Base-by-base conservation (phyloP, 768 basidiomycete species). In the Pseudohyphozyma bogoriensis region DNA sequence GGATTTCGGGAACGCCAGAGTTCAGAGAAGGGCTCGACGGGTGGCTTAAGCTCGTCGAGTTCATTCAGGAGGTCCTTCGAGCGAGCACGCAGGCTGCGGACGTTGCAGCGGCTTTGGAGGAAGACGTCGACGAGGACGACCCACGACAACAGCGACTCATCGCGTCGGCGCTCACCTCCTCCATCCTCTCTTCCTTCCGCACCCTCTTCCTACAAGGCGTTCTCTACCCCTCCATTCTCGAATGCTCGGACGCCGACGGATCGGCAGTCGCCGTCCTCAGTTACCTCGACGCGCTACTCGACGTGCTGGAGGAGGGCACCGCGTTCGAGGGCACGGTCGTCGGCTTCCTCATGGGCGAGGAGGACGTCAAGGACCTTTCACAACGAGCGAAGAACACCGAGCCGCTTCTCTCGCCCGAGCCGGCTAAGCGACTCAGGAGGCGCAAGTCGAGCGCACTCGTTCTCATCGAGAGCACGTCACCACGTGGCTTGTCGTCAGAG, bases 251-350 rank as follows among this genome's bases (percentile, higher is more conserved):
- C 62, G 71, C 78, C 7, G 93, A 96, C 72, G 93, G 93, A n/a
- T 93, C 90, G 63, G 87, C 91, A 0, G 85, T 95, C 2, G 91
- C 93, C 13, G 91, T 97, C 56, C 83, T 96, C 81, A 89, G 87
- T 20, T 96, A 97, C 71, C 83, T 96, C 64, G 89, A 95, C 66
- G 81, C 89, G 69, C 85, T 89, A 79, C 79, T 90, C 55, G 80
- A 83, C 59, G 87, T 85, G 0, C 78, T 92, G 8, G 79, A 81
- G 37, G 78, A 81, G 28, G 85, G 59, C 8, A 49, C 84, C 1
- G 80, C 79, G 52, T 79, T 93, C 42, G 81, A 81, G 20, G 81
- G 85, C 49, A 77, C 86, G 28, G 75, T 93, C 20, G 79, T 92
- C 44, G 78, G 81, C 51, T 93, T 88, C 74, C 80, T 93, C 40